Base-by-base conservation (phyloP, 805 yeast species). In the Wickerhamiella azymoides region DNA sequence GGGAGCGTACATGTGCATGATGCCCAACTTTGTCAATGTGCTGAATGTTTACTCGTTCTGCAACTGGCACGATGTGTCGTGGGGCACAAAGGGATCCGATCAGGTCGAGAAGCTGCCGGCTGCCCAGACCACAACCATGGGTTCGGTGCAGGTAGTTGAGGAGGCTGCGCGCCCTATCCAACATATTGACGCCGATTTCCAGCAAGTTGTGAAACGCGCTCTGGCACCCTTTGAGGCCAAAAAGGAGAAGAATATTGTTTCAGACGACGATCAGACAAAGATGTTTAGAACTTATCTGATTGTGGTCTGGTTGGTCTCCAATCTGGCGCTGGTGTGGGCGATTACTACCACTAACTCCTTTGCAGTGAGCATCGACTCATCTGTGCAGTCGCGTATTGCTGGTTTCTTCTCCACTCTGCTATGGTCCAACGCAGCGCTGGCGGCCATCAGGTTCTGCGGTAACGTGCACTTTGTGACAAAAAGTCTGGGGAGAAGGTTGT, bases 11-110 rank as follows among this genome's bases (percentile, higher is more conserved):
- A 40, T 61, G 52, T 56, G 59, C 49, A 48, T 63, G 55, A 60
- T 58, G 63, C 65, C 66, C 13, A 53, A 56, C 39, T 63, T 61
- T 43, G 59, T 61, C 47, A 63, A 63, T 49, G 74, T 78, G 35
- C 63, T 78, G 55, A 77, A 75, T 57, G 79, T 77, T 41, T 77
- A 76, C 59, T 80, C 83, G 1, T 77, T 78, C 58, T 77, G 81
- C 65, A 77, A 77, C 61, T 75, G 78, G 65, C 82, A 77, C 57
- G 83, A 77, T 61, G 73, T 77, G 40, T 77, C 83, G 2, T 77
- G 83, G 83, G 83, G 83, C 48, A 77, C 83, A n/a, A 77, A 78
- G 59, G 83, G 83, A 36, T 74, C 76, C 37, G 80, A 61, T 44
- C 59, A 56, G 2, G 76, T 76, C 5, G 69, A 63, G 30, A 74